Percentiles rank a stretch among this genome's conserved stretches.
These are phyloP conservation scores for Exophiala bonariae DNA, from an alignment of 2,329 filamentous ascomycete genomes.

Conservation along the genomic window DNA sequence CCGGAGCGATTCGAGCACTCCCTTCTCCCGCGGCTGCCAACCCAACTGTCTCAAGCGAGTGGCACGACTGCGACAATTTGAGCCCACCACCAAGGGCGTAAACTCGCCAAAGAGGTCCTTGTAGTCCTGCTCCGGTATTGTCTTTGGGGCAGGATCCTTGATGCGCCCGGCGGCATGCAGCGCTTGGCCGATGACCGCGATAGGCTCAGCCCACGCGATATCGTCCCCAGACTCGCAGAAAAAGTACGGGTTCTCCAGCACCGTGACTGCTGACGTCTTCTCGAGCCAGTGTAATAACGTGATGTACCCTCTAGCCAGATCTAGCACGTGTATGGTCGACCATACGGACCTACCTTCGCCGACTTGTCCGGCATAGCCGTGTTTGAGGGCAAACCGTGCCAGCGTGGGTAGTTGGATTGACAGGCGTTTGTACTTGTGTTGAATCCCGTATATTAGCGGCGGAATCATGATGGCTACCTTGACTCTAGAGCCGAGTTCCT, in stretches of 20 bases:
- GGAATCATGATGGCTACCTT: constrained; percentile 51
- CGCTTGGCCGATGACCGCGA: constrained; percentile 38
- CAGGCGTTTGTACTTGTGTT: constrained; percentile 38
- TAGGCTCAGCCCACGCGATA: constrained; percentile 44
- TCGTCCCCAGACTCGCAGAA: constrained; percentile 46
- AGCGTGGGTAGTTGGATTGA: constrained; percentile 51
- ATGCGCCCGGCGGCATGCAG: constrained; percentile 42
- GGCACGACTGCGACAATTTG: constrained; percentile 46
- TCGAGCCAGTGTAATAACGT: constrained; percentile 47
- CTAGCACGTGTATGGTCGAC: constrained; percentile 49
- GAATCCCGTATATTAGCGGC: constrained; percentile 48
- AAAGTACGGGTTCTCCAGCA: constrained; percentile 49
- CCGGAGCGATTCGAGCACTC: constrained; percentile 38
- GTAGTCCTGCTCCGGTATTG: constrained; percentile 39
- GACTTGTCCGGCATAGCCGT: constrained; percentile 47
- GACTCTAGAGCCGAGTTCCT: constrained; percentile 38
- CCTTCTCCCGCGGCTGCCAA: constrained; percentile 48
- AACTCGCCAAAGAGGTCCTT: constrained; percentile 41
- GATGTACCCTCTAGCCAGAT: constrained; percentile 49
- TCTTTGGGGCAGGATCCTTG: constrained; percentile 35
- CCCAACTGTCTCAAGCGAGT: constrained; percentile 46
- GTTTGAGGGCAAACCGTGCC: constrained; percentile 49
- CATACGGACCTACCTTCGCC: constrained; percentile 45
- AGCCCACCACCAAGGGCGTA: constrained; percentile 40
- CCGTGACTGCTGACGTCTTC: constrained; percentile 26